A percentile compares a stretch with the other conserved stretches of the same genome.
phyloP scores from a whole-genome alignment of 108 stramenopile genomes.

The Schizochytrium sp. region DNA sequence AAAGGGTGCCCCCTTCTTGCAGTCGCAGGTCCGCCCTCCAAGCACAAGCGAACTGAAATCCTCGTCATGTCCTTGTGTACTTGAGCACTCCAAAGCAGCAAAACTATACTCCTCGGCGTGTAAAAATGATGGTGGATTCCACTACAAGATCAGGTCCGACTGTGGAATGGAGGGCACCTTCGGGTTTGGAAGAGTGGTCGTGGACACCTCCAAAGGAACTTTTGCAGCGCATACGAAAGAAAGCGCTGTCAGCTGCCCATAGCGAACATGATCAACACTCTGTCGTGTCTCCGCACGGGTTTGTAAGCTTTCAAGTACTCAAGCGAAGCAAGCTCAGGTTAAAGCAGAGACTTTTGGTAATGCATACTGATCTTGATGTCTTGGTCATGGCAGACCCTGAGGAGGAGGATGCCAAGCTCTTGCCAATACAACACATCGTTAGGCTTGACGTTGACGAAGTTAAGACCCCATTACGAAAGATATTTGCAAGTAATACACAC shows the following conservation, averaged over 20 bases:
- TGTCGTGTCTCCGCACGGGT: conserved; percentile 9
- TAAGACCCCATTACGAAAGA: conserved; percentile 7
- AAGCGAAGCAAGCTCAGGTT: conserved; percentile 40
- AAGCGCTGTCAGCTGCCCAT: background rate
- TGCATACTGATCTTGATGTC: background rate
- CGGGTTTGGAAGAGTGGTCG: background rate
- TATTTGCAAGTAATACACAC: background rate
- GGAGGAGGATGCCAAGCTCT: background rate
- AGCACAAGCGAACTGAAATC: too few relatives aligned
- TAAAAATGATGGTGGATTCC: too few relatives aligned
- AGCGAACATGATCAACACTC: background rate
- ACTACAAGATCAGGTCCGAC: background rate
- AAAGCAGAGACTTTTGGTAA: conserved; percentile 32
- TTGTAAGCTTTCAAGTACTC: conserved; percentile 33
- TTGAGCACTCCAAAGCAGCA: too few relatives aligned
- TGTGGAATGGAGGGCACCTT: background rate
- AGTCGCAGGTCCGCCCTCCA: too few relatives aligned
- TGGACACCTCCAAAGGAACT: conserved; percentile 5
- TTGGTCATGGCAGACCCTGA: background rate
- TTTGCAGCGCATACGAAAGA: background rate
- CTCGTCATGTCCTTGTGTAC: too few relatives aligned
- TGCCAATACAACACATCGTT: background rate
- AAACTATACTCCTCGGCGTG: too few relatives aligned
- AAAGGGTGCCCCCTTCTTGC: too few relatives aligned
- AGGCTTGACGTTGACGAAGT: conserved; percentile 22